Percentiles rank a stretch among this genome's conserved stretches.
Conservation (phyloP, 2,329 filamentous ascomycete species). For the Trichoderma simmonsii region DNA sequence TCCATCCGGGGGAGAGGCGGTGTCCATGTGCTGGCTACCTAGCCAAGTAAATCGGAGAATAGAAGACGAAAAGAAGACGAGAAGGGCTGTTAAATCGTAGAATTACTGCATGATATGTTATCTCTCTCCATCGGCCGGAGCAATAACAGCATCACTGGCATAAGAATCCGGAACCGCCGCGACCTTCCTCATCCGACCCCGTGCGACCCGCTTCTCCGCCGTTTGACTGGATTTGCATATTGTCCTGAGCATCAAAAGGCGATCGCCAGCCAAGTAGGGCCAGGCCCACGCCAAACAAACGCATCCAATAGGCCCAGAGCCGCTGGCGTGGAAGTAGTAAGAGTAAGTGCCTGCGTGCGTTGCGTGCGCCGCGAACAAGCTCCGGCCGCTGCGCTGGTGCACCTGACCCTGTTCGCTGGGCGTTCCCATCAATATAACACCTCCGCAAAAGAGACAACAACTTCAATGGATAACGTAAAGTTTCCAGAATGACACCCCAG, state of each 20-base stretch:
- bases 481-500: neutral
- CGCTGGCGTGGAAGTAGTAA: neutral
- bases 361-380: neutral
- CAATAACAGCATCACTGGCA: neutral
- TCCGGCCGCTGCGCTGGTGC: conserved; percentile 11
- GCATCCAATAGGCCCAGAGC: neutral
- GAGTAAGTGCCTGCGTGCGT: neutral
- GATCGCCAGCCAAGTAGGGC: neutral
- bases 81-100: neutral
- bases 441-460: neutral
- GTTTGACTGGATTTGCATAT: conserved; percentile 2
- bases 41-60: neutral
- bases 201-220: conserved; percentile 14
- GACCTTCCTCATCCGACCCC: conserved; percentile 19
- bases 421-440: neutral
- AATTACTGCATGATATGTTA: neutral
- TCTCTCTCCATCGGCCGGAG: neutral
- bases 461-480: neutral
- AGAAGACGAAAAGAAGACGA: neutral
- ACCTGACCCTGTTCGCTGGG: conserved; percentile 11
- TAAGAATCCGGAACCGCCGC: neutral
- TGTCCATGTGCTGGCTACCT: neutral
- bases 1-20: neutral
- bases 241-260: neutral
- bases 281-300: neutral